These are phyloP conservation scores for Aspergillus sparsus DNA, from an alignment of 495 filamentous ascomycete species.

Conservation along the genomic window DNA sequence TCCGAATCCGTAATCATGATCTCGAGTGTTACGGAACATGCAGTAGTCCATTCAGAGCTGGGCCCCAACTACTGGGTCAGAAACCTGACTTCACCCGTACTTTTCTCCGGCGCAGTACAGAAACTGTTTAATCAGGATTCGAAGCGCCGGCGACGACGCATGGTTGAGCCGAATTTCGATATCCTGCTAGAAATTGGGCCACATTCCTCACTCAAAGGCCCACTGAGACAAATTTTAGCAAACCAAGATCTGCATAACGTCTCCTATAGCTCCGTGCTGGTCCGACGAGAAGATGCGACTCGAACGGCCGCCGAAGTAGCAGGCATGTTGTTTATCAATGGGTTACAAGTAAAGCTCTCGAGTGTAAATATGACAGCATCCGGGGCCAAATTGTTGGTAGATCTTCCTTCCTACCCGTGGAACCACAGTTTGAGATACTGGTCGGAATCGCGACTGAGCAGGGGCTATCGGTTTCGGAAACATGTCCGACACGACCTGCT, in stretches of 20 bases:
- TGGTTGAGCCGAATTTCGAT: not conserved
- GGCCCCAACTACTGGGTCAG: constrained; percentile 43
- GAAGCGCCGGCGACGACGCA: constrained; percentile 1
- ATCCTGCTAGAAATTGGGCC: constrained; percentile 55
- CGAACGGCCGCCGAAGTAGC: not conserved
- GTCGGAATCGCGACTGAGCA: constrained; percentile 11
- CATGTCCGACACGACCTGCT: constrained; percentile 25
- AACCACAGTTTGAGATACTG: constrained; percentile 9
- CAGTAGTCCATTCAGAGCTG: constrained; percentile 24
- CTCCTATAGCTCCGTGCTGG: not conserved
- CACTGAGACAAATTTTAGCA: constrained; percentile 40
- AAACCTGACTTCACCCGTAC: constrained; percentile 46
- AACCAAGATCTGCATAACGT: not conserved
- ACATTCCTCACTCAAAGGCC: constrained; percentile 45
- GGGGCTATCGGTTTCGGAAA: constrained; percentile 7
- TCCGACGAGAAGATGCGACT: not conserved
- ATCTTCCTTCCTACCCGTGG: constrained; percentile 14
- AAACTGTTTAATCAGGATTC: constrained; percentile 12
- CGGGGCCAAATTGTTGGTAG: not conserved
- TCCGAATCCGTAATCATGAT: constrained; percentile 33
- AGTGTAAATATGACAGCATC: not conserved
- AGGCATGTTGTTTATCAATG: not conserved
- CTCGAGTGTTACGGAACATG: constrained; percentile 39
- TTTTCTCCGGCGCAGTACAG: constrained; percentile 35
- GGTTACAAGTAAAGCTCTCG: not conserved